Conservation (phyloP, 1,284 basidiomycete species). For the Veloporphyrellus conicus region DNA sequence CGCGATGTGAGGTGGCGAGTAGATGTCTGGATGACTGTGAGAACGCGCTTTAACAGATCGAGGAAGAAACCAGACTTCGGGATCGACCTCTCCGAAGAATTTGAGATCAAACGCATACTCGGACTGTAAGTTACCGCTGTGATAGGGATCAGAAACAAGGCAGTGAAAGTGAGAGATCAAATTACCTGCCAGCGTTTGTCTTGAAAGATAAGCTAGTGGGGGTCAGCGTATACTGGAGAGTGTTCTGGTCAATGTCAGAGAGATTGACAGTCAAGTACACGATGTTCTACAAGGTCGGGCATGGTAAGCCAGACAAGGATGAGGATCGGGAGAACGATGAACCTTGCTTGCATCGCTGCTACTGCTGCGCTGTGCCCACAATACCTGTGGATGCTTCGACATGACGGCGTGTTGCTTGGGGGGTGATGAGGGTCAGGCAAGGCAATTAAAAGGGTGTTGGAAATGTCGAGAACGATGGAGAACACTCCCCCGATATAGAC, state of each 20-base stretch:
- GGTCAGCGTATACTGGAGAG: conserved; percentile 63
- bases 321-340: neutral
- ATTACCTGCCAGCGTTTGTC: conserved; percentile 69
- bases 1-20: conserved; percentile 62
- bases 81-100: conserved; percentile 68
- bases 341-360: conserved; percentile 67
- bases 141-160: conserved; percentile 21
- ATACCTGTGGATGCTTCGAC: conserved; percentile 73
- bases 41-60: neutral
- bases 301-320: conserved; percentile 7
- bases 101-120: conserved; percentile 72
- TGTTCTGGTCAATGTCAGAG: conserved; percentile 66
- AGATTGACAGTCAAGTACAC: conserved; percentile 82
- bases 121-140: conserved; percentile 50
- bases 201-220: conserved; percentile 64
- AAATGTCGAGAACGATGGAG: conserved; percentile 38
- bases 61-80: conserved; percentile 52
- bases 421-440: conserved; percentile 3
- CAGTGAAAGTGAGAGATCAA: conserved; percentile 12
- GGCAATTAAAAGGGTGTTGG: conserved; percentile 20
- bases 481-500: conserved; percentile 27
- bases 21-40: conserved; percentile 52
- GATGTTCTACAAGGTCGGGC: conserved; percentile 56
- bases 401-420: conserved; percentile 36
- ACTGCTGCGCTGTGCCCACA: conserved; percentile 89